Percentiles rank a stretch among this genome's conserved stretches.
Conservation (phyloP, 306 rosid genomes). For the Cucumis cinereus region DNA sequence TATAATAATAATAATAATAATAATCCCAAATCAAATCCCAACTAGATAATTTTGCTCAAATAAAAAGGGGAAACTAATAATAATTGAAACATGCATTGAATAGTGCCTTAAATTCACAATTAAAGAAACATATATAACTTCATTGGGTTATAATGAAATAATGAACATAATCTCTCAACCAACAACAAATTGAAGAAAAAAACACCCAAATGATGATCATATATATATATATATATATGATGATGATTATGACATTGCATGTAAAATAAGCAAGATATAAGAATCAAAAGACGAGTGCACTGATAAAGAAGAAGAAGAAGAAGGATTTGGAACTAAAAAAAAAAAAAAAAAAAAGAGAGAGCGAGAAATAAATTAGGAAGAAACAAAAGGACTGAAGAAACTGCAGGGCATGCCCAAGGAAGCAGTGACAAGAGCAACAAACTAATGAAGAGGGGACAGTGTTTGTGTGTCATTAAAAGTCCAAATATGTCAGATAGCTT, state of each 20-base stretch:
- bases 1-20: neutral
- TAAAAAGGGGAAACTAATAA: neutral
- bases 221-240: neutral
- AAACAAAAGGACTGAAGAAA: neutral
- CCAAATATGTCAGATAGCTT: conserved; percentile 11
- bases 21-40: neutral
- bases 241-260: neutral
- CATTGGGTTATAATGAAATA: neutral
- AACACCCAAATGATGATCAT: neutral
- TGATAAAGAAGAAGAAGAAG: neutral
- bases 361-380: neutral
- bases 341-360: neutral
- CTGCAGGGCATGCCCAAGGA: conserved; percentile 21
- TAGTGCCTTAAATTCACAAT: neutral
- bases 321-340: no score
- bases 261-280: neutral
- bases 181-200: neutral
- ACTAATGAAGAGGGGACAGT: conserved; percentile 10
- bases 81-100: neutral
- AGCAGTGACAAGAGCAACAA: conserved; percentile 38
- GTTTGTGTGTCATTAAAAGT: neutral
- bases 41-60: neutral
- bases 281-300: neutral
- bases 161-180: neutral
- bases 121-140: neutral